These are phyloP conservation scores for Pseudognaphalium luteoalbum DNA, from an alignment of 129 eudicot genomes.

Conservation along the genomic window DNA sequence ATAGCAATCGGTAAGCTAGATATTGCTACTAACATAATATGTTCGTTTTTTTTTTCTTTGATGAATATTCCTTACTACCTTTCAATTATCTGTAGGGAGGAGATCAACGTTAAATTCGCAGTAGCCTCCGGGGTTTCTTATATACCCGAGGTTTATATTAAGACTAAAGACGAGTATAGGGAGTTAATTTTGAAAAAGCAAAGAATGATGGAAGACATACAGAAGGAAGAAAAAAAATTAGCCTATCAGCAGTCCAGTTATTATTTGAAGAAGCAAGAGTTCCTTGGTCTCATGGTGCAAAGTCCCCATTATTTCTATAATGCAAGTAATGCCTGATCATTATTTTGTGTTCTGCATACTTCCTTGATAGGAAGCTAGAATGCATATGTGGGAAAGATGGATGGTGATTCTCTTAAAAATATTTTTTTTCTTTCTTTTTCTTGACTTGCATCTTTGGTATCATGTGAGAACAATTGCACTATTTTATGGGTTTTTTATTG, in stretches of 20 bases:
- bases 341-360: not conserved
- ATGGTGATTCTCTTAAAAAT: too few species aligned
- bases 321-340: constrained; percentile 30
- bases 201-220: constrained; percentile 59
- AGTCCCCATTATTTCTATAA: constrained; percentile 40
- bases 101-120: constrained; percentile 64
- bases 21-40: not conserved
- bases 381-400: not conserved
- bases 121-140: constrained; percentile 38
- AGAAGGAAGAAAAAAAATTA: constrained; percentile 58
- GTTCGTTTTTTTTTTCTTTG: not conserved
- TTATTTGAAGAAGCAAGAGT: constrained; percentile 69
- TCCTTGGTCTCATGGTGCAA: constrained; percentile 54
- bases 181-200: constrained; percentile 57
- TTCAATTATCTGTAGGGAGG: constrained; percentile 38
- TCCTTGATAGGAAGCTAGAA: not conserved
- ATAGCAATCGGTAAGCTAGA: constrained; percentile 51
- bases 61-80: too few species aligned
- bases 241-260: constrained; percentile 41
- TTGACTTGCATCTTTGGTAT: too few species aligned
- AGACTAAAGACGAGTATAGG: constrained; percentile 45
- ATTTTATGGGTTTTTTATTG: too few species aligned
- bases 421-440: too few species aligned
- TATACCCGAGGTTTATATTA: constrained; percentile 55
- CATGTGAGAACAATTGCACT: too few species aligned